A percentile compares a stretch with the other conserved stretches of the same genome.
These are phyloP conservation scores for Penicillium verhagenii DNA, from an alignment of 495 filamentous ascomycete species.

Conservation along the genomic window DNA sequence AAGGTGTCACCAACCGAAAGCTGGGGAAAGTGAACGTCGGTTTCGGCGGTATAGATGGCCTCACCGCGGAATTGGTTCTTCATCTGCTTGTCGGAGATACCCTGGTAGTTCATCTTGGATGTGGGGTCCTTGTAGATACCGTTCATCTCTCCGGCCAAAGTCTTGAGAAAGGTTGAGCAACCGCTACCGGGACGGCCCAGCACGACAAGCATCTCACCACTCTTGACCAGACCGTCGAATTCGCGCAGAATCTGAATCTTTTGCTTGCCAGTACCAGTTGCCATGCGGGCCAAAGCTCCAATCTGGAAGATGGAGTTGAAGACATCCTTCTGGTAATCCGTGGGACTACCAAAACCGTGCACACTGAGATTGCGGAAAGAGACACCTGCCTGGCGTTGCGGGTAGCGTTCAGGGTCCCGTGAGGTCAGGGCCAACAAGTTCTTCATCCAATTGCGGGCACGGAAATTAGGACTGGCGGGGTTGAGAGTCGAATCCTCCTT, in stretches of 20 bases:
- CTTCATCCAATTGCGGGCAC: conserved; percentile 51
- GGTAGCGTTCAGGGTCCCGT: conserved; percentile 49
- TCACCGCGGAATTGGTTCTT: conserved; percentile 65
- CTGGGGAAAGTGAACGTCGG: conserved; percentile 67
- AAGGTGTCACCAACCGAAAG: conserved; percentile 66
- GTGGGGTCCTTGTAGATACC: conserved; percentile 62
- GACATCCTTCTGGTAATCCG: conserved; percentile 82
- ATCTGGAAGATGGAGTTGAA: conserved; percentile 63
- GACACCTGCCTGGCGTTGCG: conserved; percentile 43
- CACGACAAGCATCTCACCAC: conserved; percentile 80
- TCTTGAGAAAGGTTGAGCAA: conserved; percentile 73
- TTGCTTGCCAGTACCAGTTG: conserved; percentile 49
- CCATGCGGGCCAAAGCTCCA: conserved; percentile 41
- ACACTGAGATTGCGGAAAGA: conserved; percentile 65
- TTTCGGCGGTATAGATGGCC: conserved; percentile 64
- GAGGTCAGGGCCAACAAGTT: conserved; percentile 48
- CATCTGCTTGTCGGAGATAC: conserved; percentile 72
- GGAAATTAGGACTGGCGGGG: conserved; percentile 48
- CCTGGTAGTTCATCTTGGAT: conserved; percentile 70
- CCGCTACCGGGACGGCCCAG: conserved; percentile 73
- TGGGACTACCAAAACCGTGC: conserved; percentile 72
- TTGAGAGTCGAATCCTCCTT: conserved; percentile 46
- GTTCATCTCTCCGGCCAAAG: conserved; percentile 67
- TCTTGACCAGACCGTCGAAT: conserved; percentile 70
- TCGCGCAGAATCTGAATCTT: conserved; percentile 68